These are phyloP conservation scores for Posidonia australis DNA, from an alignment of 106 monocot species.

Conservation along the genomic window DNA sequence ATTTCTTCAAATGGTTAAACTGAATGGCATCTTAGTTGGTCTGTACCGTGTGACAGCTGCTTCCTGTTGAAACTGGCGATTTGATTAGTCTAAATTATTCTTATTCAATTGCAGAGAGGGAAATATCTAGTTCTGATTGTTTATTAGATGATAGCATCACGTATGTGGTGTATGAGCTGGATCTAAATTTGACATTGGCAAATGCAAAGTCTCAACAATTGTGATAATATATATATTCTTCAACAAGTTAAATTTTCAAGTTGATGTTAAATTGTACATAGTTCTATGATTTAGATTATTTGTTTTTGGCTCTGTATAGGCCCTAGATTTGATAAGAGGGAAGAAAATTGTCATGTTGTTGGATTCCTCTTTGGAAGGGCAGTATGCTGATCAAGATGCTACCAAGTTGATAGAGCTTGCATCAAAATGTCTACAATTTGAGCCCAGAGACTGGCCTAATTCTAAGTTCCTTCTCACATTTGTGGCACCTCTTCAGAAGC, in stretches of 20 bases:
- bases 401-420: conserved; percentile 81
- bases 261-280: neutral
- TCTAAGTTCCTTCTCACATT: conserved; percentile 70
- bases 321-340: conserved; percentile 87
- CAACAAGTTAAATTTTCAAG: neutral
- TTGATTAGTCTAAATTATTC: no score
- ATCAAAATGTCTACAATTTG: conserved; percentile 88
- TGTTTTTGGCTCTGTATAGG: conserved; percentile 23
- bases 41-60: no score
- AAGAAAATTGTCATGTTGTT: conserved; percentile 74
- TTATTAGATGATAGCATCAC: no score
- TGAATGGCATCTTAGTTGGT: no score
- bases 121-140: no score
- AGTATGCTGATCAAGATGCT: conserved; percentile 93
- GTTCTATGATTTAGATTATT: neutral
- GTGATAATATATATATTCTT: no score
- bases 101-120: no score
- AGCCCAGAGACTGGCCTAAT: conserved; percentile 81
- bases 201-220: no score
- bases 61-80: no score
- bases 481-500: conserved; percentile 79
- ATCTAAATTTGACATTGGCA: no score
- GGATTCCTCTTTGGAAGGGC: conserved; percentile 95
- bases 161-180: no score
- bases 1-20: no score